phyloP scores from a whole-genome alignment of 1,284 basidiomycete species.

The Cystobasidiaceae sp. region DNA sequence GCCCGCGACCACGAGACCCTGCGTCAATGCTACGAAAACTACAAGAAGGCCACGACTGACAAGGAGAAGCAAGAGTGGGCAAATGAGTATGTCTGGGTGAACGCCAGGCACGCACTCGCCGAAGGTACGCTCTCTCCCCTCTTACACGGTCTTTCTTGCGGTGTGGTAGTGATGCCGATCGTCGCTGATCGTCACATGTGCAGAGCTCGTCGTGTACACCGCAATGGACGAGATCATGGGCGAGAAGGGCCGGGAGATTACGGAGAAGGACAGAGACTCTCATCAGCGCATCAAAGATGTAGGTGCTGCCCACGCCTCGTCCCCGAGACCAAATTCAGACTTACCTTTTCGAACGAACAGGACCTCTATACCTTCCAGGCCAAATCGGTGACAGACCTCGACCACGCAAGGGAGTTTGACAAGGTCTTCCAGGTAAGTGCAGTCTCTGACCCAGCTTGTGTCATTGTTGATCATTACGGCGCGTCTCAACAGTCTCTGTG shows the following conservation, averaged over 20 bases:
- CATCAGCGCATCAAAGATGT: conserved; percentile 48
- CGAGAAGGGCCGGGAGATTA: conserved; percentile 53
- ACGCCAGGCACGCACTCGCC: conserved; percentile 21
- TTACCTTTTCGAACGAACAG: neutral
- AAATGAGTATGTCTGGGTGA: conserved; percentile 19
- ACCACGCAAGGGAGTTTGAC: conserved; percentile 4
- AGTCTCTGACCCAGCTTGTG: no score
- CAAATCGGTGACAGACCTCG: conserved; percentile 1
- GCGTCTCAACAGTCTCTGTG: conserved; percentile 1
- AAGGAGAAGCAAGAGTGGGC: conserved; percentile 11
- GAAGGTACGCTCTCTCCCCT: neutral
- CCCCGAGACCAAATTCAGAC: neutral
- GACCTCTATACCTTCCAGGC: conserved; percentile 16
- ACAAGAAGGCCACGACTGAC: conserved; percentile 12
- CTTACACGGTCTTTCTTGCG: neutral
- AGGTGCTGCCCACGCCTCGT: neutral
- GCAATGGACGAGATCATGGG: conserved; percentile 61
- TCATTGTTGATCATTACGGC: no score
- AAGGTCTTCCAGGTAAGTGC: conserved; percentile 1
- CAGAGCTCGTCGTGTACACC: conserved; percentile 61
- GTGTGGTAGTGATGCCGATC: no score
- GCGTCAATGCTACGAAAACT: conserved; percentile 21
- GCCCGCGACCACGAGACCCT: conserved; percentile 24
- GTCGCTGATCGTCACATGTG: neutral
- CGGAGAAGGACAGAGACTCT: conserved; percentile 58